Conservation (phyloP, 73 alveolate species). For the Paramecium caudatum region DNA sequence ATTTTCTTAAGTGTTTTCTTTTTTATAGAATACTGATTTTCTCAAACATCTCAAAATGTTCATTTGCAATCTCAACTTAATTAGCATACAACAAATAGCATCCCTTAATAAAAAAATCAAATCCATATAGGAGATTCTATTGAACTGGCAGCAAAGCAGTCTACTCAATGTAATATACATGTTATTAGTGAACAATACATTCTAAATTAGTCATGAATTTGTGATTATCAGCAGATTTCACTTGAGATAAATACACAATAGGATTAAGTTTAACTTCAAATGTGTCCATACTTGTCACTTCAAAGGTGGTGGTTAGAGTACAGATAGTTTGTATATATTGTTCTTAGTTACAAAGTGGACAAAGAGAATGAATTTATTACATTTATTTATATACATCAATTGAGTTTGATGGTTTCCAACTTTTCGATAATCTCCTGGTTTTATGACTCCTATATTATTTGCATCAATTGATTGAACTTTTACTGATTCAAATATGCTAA, state of each 20-base stretch:
- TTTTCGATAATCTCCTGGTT: constrained; percentile 6
- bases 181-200: too few relatives aligned
- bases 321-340: not conserved
- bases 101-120: constrained; percentile 6
- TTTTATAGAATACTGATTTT: not conserved
- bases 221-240: too few relatives aligned
- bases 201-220: too few relatives aligned
- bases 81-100: not conserved
- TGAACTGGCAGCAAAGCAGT: too few relatives aligned
- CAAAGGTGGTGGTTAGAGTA: too few relatives aligned
- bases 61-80: not conserved
- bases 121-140: constrained; percentile 9
- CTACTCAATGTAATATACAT: too few relatives aligned
- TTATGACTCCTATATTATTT: not conserved
- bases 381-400: not conserved
- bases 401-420: constrained; percentile 7
- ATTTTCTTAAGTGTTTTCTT: not conserved
- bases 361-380: constrained; percentile 40
- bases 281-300: too few relatives aligned
- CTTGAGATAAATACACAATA: constrained; percentile 3
- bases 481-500: not conserved
- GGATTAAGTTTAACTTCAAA: too few relatives aligned
- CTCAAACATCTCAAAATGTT: constrained; percentile 5
- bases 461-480: constrained; percentile 24
- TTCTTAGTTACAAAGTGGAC: constrained; percentile 22